phyloP scores from a whole-genome alignment of 371 early-diverging fungal species.

The Nematocida sp. region DNA sequence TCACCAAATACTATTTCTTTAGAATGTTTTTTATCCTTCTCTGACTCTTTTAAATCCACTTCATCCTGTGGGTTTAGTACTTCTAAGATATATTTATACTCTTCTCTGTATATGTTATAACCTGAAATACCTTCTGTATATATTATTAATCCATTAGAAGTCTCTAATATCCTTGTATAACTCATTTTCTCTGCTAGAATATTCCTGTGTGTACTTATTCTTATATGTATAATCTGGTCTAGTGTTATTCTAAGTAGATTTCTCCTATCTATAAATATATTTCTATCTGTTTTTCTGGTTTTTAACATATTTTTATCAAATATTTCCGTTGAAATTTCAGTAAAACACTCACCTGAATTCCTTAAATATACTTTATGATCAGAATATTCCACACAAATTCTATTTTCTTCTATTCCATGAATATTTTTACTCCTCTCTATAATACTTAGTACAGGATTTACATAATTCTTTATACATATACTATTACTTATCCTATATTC shows the following conservation, averaged over 20 bases:
- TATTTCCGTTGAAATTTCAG: neutral
- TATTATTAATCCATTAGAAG: neutral
- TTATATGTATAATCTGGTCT: neutral
- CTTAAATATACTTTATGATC: neutral
- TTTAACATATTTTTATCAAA: neutral
- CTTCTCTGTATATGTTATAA: neutral
- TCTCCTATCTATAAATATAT: constrained; percentile 14
- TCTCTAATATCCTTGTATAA: neutral
- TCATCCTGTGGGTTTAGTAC: neutral
- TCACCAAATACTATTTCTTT: neutral
- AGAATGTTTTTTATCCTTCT: neutral
- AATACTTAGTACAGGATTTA: no score
- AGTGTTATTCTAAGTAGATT: neutral
- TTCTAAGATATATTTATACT: constrained; percentile 3
- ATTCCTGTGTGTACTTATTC: neutral
- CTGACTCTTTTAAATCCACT: neutral
- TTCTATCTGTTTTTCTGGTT: neutral
- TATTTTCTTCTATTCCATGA: no score
- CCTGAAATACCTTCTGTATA: neutral
- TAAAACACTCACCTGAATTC: neutral
- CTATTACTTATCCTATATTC: neutral
- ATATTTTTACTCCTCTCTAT: no score
- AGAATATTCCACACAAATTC: neutral
- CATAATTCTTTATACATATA: no score
- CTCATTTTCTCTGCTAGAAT: neutral